phyloP scores from a whole-genome alignment of 1,284 basidiomycete species.

The Neotropicomus parvogracilis region DNA sequence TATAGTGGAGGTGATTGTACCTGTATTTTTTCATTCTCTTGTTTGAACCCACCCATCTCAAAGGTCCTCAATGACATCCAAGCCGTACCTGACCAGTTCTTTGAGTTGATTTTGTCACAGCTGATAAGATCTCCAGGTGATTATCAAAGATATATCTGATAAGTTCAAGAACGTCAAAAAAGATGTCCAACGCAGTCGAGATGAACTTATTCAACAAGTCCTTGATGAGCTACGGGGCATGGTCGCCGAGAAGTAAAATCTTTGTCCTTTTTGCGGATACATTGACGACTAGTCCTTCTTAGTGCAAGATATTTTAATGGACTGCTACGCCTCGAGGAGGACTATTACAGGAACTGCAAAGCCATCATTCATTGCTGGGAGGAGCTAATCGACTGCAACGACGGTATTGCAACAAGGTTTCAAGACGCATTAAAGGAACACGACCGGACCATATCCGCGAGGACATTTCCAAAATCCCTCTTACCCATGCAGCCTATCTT shows the following conservation, averaged over 20 bases:
- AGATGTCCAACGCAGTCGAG: conserved; percentile 40
- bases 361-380: conserved; percentile 34
- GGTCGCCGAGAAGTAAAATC: conserved; percentile 17
- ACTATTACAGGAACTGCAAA: conserved; percentile 39
- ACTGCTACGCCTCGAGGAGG: conserved; percentile 41
- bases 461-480: conserved; percentile 37
- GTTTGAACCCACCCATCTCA: background rate
- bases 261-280: background rate
- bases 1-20: conserved; percentile 26
- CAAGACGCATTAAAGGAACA: conserved; percentile 35
- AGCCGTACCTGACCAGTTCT: conserved; percentile 31
- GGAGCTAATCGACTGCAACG: conserved; percentile 33
- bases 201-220: conserved; percentile 41
- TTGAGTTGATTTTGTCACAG: conserved; percentile 1
- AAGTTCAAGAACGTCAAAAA: conserved; percentile 41
- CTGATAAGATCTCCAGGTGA: conserved; percentile 33
- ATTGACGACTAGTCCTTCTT: conserved; percentile 3
- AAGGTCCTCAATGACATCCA: conserved; percentile 34
- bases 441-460: conserved; percentile 35
- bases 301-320: conserved; percentile 41
- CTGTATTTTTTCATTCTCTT: background rate
- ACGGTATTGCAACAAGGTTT: conserved; percentile 27
- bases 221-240: conserved; percentile 36
- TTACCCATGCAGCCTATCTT: conserved; percentile 25
- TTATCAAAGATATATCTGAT: conserved; percentile 41